Base-by-base conservation (phyloP, 352 stramenopile species). In the Elongisporangium anandrum region DNA sequence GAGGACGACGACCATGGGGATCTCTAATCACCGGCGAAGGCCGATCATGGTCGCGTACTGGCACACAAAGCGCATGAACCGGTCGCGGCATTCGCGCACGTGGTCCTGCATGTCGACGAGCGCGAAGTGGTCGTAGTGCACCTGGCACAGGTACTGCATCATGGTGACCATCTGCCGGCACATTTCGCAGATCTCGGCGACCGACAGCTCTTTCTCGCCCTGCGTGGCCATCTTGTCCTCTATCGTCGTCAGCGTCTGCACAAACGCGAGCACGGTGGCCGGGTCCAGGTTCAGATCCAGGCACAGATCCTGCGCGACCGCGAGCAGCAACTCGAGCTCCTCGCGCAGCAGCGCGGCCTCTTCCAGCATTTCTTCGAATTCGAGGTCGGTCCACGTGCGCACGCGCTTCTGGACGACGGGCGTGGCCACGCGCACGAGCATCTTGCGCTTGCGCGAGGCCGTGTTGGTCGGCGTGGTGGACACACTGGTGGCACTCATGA, bases 11-110 rank as follows among this genome's bases (percentile, higher is more conserved):
- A 34, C n/a, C n/a, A n/a, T 39, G 21, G 23, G n/a, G 23, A 10
- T 13, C 29, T 29, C 5, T 41, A 20, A 50, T 64, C 16, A 76
- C 24, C 51, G 50, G 48, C 61, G 64, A 29, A 91, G 79, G 0
- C 81, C 79, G 65, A 91, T 73, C 63, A 89, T 87, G 50, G 67
- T 53, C 26, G 77, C 79, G 71, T 91, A 81, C 64, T 87, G 80
- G 66, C 77, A 85, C 47, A 89, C 75, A 62, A 91, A 91, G 56
- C 78, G 77, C 81, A 89, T 88, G 61, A 88, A 88, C 54, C 74
- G 75, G 65, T 89, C 76, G 39, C 79, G 81, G 62, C 73, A 88
- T 39, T 78, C 75, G 38, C 70, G 69, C 24, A 91, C 65, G 59
- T 85, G 68, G 39, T 87, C 77, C 54, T 91, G 81, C 81, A 91